These are phyloP conservation scores for Sextonia rubra DNA, from an alignment of 164 flowering plant genomes.

Conservation along the genomic window DNA sequence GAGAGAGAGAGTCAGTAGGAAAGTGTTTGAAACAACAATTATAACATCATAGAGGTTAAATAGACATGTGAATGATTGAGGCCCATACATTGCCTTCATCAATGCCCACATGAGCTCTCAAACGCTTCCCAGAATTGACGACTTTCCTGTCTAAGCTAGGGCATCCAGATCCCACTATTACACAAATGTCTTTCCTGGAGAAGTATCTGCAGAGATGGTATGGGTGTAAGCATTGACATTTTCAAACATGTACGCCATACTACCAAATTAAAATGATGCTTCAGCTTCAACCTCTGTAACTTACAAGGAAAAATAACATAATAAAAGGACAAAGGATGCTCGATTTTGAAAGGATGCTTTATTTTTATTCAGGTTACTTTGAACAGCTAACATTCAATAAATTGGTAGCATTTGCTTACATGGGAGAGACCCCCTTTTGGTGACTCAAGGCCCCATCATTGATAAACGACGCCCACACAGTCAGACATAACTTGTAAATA, in stretches of 20 bases:
- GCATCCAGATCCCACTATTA: constrained; percentile 64
- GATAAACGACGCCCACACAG: no score
- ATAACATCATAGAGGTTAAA: neutral
- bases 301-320: neutral
- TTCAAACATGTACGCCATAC: neutral
- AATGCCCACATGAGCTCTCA: constrained; percentile 68
- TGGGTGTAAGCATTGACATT: neutral
- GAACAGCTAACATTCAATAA: neutral
- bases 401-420: no score
- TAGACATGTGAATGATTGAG: neutral
- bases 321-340: neutral
- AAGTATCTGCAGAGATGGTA: constrained; percentile 44
- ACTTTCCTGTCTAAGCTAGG: constrained; percentile 86
- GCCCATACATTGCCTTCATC: constrained; percentile 73
- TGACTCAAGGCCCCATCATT: no score
- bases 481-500: no score
- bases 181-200: constrained; percentile 57
- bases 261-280: neutral
- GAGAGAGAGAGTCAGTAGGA: neutral
- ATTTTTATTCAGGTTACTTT: neutral
- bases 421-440: no score
- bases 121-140: constrained; percentile 87
- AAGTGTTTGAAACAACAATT: neutral
- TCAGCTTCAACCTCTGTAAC: neutral
- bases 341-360: neutral